These are phyloP conservation scores for Setaria viridis DNA, from an alignment of 202 grass and related monocot species.

Conservation along the genomic window DNA sequence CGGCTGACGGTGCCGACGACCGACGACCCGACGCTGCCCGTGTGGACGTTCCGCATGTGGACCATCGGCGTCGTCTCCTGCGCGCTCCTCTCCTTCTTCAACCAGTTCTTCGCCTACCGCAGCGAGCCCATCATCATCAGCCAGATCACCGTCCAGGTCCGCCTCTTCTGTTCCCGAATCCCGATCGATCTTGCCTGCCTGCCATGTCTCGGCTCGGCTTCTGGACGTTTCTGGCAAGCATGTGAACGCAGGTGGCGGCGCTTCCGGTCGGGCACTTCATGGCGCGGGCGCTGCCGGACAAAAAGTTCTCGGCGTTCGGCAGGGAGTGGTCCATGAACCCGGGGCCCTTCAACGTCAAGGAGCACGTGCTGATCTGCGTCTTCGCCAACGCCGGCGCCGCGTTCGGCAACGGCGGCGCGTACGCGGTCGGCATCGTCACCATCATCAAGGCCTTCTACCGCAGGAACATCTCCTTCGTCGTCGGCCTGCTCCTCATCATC, in stretches of 20 bases:
- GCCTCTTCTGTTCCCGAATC: background rate
- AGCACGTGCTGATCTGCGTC: slow-evolving; percentile 90
- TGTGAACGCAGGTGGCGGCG: slow-evolving; percentile 49
- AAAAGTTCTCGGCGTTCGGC: slow-evolving; percentile 55
- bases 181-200: background rate
- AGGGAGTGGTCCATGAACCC: slow-evolving; percentile 76
- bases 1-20: slow-evolving; percentile 62
- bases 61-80: slow-evolving; percentile 69
- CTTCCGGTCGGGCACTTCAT: slow-evolving; percentile 70
- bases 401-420: slow-evolving; percentile 84
- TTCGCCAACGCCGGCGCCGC: slow-evolving; percentile 90
- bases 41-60: slow-evolving; percentile 84
- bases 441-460: slow-evolving; percentile 71
- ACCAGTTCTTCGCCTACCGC: slow-evolving; percentile 83
- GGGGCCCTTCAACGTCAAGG: slow-evolving; percentile 93
- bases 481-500: slow-evolving; percentile 49
- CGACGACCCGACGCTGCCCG: slow-evolving; percentile 67
- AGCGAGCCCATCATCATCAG: slow-evolving; percentile 58
- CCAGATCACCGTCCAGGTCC: slow-evolving; percentile 60
- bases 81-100: slow-evolving; percentile 67
- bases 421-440: slow-evolving; percentile 63
- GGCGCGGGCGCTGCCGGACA: slow-evolving; percentile 60
- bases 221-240: background rate
- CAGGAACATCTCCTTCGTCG: slow-evolving; percentile 65
- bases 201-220: background rate